Conservation (phyloP, 768 basidiomycete species). For the Tylopilus sp. region DNA sequence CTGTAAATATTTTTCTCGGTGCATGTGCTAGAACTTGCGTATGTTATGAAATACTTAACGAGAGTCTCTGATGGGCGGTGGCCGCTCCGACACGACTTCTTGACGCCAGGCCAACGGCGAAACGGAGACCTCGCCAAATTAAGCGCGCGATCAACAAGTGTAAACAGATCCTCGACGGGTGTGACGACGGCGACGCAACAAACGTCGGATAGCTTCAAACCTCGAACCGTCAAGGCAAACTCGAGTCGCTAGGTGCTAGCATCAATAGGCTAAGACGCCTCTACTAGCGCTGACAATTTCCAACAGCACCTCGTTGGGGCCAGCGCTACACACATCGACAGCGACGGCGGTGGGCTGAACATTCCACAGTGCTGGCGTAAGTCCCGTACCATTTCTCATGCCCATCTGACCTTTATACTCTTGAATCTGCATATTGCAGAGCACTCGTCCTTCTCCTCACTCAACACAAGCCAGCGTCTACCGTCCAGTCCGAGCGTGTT, state of each 20-base stretch:
- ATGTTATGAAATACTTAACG: no score
- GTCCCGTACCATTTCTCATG: neutral
- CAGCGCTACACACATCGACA: neutral
- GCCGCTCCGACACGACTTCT: no score
- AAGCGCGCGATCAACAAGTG: slow-evolving; percentile 4
- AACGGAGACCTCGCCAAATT: neutral
- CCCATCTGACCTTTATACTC: neutral
- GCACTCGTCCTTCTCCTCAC: neutral
- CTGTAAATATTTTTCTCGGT: neutral
- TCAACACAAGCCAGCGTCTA: neutral
- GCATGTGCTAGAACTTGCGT: no score
- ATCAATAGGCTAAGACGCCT: neutral
- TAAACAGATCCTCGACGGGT: slow-evolving; percentile 9
- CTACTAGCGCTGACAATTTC: neutral
- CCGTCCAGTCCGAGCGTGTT: neutral
- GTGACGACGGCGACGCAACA: slow-evolving; percentile 11
- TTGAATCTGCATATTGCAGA: neutral
- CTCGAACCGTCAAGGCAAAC: neutral
- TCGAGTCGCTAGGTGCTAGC: neutral
- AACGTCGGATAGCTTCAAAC: neutral
- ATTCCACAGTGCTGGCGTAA: slow-evolving; percentile 1
- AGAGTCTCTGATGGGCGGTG: no score
- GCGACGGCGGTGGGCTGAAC: neutral
- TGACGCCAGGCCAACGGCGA: no score
- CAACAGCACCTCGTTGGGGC: neutral